Evolutionary conservation across 345 rosid species (phyloP), one percentile per base, ranked within the genome.

Genomic region (Streptanthus diversifolius): DNA sequence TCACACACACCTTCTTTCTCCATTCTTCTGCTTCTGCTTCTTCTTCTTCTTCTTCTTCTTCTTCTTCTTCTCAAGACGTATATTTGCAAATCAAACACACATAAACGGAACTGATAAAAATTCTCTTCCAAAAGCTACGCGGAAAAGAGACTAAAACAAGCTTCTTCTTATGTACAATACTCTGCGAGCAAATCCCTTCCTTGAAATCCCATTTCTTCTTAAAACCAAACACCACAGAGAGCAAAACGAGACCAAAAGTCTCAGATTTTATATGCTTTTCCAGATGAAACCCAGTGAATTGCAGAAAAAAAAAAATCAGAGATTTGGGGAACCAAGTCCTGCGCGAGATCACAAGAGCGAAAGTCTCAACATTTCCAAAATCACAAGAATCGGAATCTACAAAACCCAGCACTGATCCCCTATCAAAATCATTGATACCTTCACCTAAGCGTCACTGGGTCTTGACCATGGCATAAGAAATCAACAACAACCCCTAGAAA

Each of bases 401-500:
- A 39, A 44, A 62, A 63, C 25, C 56, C 55, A 45, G 14, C 56
- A 64, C 56, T 30, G 27, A 29, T 64, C 69, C 14, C 30, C 3
- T 7, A 44, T 17, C 21, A 44, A 21, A 63, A 65, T 18, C 59
- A 8, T 48, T 19, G 33, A 66, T 49, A 58, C 19, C 24, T 43
- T 69, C 9, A 4, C 13, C 14, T 3, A 8, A 36, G 17, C 15
- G 48, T 49, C 17, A 67, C 51, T 37, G 25, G 19, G 40, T 40
- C 43, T 41, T 68, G 32, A 43, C 40, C 63, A 43, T 12, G 5
- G 27, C 39, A 67, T 39, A 27, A 54, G 27, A 24, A 24, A 67
- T 67, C 40, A 39, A 68, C 51, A 56, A 69, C 14, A 19, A 69
- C 6, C 73, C 64, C 65, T 56, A 57, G 35, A 57, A 48, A 10